These are phyloP conservation scores for Staphylotrichum tortipilum DNA, from an alignment of 495 filamentous ascomycete species.

Conservation along the genomic window DNA sequence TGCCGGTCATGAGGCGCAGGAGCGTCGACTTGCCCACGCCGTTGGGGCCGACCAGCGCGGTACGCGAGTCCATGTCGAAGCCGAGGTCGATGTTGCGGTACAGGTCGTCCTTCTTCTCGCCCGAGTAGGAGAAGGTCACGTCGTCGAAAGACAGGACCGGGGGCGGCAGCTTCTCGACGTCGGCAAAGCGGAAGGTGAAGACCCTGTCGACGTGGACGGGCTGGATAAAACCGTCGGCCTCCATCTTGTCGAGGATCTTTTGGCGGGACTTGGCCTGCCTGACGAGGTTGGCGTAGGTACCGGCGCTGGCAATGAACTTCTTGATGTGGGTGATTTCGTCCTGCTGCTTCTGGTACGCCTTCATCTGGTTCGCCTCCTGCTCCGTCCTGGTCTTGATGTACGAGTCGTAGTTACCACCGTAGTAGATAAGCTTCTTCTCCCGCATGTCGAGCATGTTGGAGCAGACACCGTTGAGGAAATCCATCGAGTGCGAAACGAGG, in stretches of 20 bases:
- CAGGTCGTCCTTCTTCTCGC: constrained; percentile 77
- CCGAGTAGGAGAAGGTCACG: constrained; percentile 96
- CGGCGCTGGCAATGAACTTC: constrained; percentile 98
- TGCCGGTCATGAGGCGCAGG: constrained; percentile 93
- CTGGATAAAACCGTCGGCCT: constrained; percentile 97
- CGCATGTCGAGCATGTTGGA: constrained; percentile 99
- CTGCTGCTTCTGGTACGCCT: constrained; percentile 97
- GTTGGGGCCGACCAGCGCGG: constrained; percentile 94
- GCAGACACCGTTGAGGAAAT: constrained; percentile 99
- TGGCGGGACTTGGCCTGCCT: constrained; percentile 97
- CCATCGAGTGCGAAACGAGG: constrained; percentile 92
- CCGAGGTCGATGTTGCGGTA: constrained; percentile 95
- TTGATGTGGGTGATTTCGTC: constrained; percentile 99
- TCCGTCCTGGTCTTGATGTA: constrained; percentile 92
- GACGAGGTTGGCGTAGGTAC: constrained; percentile 99
- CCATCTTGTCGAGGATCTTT: constrained; percentile 99
- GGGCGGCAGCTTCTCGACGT: constrained; percentile 95
- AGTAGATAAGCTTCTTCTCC: constrained; percentile 83
- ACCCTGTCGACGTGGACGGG: constrained; percentile 76
- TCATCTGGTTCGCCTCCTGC: constrained; percentile 96
- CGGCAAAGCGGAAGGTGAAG: constrained; percentile 97
- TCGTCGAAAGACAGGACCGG: constrained; percentile 94
- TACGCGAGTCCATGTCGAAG: constrained; percentile 98
- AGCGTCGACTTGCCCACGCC: constrained; percentile 99
- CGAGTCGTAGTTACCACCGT: constrained; percentile 99